phyloP scores from a whole-genome alignment of 306 rosid genomes.

The Cicer cuneatum region DNA sequence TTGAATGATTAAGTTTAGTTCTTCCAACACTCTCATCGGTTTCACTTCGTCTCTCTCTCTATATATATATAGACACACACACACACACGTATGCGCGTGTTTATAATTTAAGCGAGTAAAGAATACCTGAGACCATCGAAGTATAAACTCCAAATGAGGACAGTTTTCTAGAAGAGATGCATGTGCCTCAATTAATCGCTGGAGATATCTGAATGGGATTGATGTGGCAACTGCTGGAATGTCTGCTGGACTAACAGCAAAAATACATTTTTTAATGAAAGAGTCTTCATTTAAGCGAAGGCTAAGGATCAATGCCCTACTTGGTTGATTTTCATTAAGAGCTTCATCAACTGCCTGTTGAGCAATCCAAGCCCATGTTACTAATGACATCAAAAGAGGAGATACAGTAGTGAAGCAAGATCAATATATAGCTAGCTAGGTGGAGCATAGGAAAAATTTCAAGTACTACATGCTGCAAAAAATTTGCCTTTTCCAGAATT shows the following conservation, averaged over 20 bases:
- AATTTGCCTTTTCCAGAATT: not conserved
- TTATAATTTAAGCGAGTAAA: slow-evolving; percentile 15
- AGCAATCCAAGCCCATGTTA: slow-evolving; percentile 38
- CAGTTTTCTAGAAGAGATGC: slow-evolving; percentile 84
- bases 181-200: slow-evolving; percentile 79
- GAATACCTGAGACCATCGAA: slow-evolving; percentile 84
- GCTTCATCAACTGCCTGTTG: slow-evolving; percentile 87
- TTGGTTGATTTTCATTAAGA: slow-evolving; percentile 65
- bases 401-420: slow-evolving; percentile 22
- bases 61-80: no score
- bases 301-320: slow-evolving; percentile 82
- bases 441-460: not conserved
- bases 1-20: not conserved
- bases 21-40: not conserved
- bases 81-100: no score
- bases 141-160: slow-evolving; percentile 90
- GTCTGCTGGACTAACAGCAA: slow-evolving; percentile 68
- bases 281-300: slow-evolving; percentile 82
- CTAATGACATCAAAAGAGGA: slow-evolving; percentile 18
- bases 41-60: not conserved
- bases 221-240: slow-evolving; percentile 67
- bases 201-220: slow-evolving; percentile 73
- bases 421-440: not conserved
- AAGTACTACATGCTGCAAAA: not conserved
- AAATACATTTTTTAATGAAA: slow-evolving; percentile 74